Base-by-base conservation (phyloP, 2,329 filamentous ascomycete genomes). In the Colletotrichum truncatum region DNA sequence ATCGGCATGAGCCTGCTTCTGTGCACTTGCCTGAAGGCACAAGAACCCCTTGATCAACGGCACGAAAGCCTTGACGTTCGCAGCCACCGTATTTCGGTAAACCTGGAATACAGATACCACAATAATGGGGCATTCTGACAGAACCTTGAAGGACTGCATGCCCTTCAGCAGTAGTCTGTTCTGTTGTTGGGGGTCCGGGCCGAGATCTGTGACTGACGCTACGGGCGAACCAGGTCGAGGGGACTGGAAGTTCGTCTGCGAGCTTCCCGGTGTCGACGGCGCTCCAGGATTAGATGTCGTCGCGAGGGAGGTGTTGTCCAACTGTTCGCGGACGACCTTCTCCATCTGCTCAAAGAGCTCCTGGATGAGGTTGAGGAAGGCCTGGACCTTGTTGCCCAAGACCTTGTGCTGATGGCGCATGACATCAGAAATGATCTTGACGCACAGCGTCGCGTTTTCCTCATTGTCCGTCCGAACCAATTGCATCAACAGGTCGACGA, bases 81-180 rank as follows among this genome's bases (percentile, higher is more conserved):
- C 86, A 36, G 89, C 84, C 2, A 97, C 95, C 5, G 91, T 91
- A 48, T 80, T 84, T 51, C 94, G 89, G 73, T 99, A 96, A 5
- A 95, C 92, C 79, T 99, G 96, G 76, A 99, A 98, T 69, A 99
- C 93, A 4, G 95, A 98, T 1, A 99, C 96, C 4, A 99, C 96
- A 39, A 99, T 98, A 55, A 99, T 99, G 0, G 96, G 96, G 72
- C 96, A 99, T 77, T 99, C 96, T 1, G 95, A 94, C 4, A 99
- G 87, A 23, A 99, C 95, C 78, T 98, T 99, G 86, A 99, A 99
- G 1, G 96, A 99, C 76, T 97, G 93, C 93, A 98, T 98, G 28
- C 96, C 96, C 78, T 93, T 97, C 58, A 94, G 82, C 32, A 99
- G 80, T 51, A 93, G 91, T 64, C 94, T 89, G 59, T 80, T 93